phyloP scores from a whole-genome alignment of 345 rosid species.

The Eucalyptus polyanthemos region DNA sequence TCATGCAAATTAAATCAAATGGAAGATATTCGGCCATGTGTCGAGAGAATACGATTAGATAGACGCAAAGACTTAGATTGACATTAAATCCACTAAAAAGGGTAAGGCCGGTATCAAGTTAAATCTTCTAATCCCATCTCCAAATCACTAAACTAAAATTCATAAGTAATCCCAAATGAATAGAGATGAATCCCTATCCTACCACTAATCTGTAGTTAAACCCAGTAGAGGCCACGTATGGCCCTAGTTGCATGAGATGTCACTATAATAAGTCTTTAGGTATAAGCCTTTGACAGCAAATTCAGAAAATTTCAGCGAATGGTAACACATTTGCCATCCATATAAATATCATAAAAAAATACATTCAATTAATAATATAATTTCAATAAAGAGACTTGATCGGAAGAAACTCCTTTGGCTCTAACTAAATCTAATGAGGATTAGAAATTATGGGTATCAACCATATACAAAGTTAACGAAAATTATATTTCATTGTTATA shows the following conservation, averaged over 20 bases:
- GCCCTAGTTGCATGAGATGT: neutral
- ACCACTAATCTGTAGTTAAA: neutral
- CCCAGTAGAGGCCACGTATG: neutral
- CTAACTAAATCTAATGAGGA: too few relatives aligned
- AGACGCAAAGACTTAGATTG: neutral
- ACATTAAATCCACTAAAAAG: neutral
- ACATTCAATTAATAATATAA: rapidly evolving
- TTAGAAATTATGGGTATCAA: too few relatives aligned
- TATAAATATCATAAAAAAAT: neutral
- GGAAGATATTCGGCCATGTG: neutral
- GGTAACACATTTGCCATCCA: neutral
- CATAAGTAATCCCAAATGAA: neutral
- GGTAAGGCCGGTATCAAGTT: neutral
- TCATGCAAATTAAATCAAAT: neutral
- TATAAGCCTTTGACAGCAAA: neutral
- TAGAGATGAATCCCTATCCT: neutral
- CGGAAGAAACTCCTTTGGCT: rapidly evolving
- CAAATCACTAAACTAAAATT: neutral
- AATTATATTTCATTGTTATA: too few relatives aligned
- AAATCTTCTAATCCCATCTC: neutral
- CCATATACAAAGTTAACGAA: too few relatives aligned
- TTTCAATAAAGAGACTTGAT: neutral
- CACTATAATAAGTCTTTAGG: neutral
- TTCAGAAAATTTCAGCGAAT: rapidly evolving
- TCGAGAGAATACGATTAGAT: neutral